Evolutionary conservation across 1,139 yeast genomes (phyloP).

Genomic region (Magnusiomyces ingens): DNA sequence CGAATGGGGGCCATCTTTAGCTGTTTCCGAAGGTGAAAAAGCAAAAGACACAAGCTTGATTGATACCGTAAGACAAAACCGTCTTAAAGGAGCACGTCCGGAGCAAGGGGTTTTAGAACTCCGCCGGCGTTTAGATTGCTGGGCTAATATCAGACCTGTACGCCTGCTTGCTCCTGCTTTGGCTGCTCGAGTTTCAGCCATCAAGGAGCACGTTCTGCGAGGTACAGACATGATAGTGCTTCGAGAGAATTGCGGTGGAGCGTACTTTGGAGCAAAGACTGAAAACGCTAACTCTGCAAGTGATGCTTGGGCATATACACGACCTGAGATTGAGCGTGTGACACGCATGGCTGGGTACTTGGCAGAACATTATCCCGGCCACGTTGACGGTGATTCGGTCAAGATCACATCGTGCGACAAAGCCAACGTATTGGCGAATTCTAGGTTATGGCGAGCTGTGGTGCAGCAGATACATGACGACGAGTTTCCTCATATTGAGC

Average conservation of each 20-base stretch:
- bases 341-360: conserved; percentile 86
- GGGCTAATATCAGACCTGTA: conserved; percentile 84
- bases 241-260: conserved; percentile 84
- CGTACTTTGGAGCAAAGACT: conserved; percentile 76
- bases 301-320: conserved; percentile 76
- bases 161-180: conserved; percentile 69
- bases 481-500: conserved; percentile 67
- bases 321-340: conserved; percentile 72
- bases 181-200: conserved; percentile 59
- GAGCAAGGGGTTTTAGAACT: conserved; percentile 78
- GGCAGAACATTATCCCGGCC: conserved; percentile 66
- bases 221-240: conserved; percentile 79
- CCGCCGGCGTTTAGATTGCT: conserved; percentile 72
- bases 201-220: conserved; percentile 60
- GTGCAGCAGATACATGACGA: conserved; percentile 63
- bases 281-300: conserved; percentile 73
- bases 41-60: no score
- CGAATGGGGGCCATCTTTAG: conserved; percentile 76
- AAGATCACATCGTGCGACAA: conserved; percentile 73
- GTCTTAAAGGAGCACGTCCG: conserved; percentile 45
- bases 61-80: no score
- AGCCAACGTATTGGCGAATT: conserved; percentile 80
- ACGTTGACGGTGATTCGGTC: conserved; percentile 38
- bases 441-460: conserved; percentile 79
- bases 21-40: not conserved